A percentile compares a stretch with the other conserved stretches of the same genome.
phyloP scores from a whole-genome alignment of 768 basidiomycete genomes.

The Kondoa subrosea region DNA sequence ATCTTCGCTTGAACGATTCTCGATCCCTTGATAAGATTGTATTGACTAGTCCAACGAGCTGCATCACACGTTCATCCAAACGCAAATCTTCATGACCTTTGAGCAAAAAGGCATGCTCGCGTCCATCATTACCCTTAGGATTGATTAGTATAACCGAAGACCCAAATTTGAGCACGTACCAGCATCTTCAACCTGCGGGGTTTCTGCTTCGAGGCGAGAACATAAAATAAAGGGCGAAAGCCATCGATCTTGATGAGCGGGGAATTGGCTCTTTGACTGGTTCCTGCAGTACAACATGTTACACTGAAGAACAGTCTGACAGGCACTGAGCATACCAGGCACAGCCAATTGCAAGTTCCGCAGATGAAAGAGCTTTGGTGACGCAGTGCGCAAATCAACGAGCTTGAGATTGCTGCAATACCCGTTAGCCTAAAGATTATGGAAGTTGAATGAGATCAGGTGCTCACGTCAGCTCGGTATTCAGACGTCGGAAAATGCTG shows the following conservation, averaged over 20 bases:
- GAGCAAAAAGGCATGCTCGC: constrained; percentile 11
- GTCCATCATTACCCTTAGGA: constrained; percentile 3
- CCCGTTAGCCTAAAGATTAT: constrained; percentile 7
- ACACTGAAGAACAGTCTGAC: background rate
- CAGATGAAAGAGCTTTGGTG: constrained; percentile 7
- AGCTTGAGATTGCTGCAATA: background rate
- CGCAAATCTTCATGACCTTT: constrained; percentile 6
- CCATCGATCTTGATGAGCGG: constrained; percentile 5
- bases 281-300: background rate
- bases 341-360: constrained; percentile 5
- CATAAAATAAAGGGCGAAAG: constrained; percentile 13
- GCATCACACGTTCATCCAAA: constrained; percentile 5
- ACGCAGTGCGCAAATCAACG: constrained; percentile 9
- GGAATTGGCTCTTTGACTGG: background rate
- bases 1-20: background rate
- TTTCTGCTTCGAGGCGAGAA: constrained; percentile 30
- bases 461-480: constrained; percentile 5
- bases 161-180: constrained; percentile 12
- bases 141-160: background rate
- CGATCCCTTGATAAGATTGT: background rate
- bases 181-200: constrained; percentile 35
- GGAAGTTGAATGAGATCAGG: constrained; percentile 3
- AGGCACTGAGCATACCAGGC: background rate
- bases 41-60: constrained; percentile 9
- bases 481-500: background rate